phyloP scores from a whole-genome alignment of 2,329 filamentous ascomycete species.

The Sporothrix pallida region DNA sequence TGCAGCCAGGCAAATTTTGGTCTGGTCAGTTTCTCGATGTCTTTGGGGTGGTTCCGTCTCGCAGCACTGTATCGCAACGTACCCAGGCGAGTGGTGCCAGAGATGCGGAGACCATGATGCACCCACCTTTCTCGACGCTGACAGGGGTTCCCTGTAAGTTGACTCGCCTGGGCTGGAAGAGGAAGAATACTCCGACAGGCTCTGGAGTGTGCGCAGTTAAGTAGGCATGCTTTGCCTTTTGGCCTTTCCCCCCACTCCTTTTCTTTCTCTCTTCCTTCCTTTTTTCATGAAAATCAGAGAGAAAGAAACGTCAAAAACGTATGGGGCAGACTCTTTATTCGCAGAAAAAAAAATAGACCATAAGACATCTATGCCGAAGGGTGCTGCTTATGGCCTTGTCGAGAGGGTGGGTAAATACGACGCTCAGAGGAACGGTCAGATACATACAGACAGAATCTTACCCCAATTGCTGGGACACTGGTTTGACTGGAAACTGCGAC shows the following conservation, averaged over 20 bases:
- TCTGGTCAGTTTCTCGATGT: background rate
- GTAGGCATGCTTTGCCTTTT: background rate
- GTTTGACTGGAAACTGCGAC: background rate
- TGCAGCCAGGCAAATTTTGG: background rate
- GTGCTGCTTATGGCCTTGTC: background rate
- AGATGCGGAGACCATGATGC: constrained; percentile 20
- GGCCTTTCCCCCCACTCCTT: background rate
- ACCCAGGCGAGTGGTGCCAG: constrained; percentile 9
- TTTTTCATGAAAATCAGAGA: background rate
- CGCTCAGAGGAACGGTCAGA: background rate
- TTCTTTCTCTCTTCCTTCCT: background rate
- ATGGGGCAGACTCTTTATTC: no score
- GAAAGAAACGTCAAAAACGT: no score
- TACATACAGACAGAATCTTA: background rate
- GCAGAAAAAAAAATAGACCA: background rate
- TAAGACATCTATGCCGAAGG: background rate
- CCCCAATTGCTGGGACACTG: constrained; percentile 13
- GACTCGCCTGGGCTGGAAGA: constrained; percentile 8
- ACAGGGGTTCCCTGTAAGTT: constrained; percentile 22
- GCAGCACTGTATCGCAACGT: background rate
- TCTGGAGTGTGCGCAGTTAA: background rate
- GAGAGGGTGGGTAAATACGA: background rate
- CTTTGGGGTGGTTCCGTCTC: background rate
- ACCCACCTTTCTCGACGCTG: background rate
- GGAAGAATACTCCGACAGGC: constrained; percentile 10